Conservation (phyloP, 2,329 filamentous ascomycete genomes). For the Laburnicola sp. region DNA sequence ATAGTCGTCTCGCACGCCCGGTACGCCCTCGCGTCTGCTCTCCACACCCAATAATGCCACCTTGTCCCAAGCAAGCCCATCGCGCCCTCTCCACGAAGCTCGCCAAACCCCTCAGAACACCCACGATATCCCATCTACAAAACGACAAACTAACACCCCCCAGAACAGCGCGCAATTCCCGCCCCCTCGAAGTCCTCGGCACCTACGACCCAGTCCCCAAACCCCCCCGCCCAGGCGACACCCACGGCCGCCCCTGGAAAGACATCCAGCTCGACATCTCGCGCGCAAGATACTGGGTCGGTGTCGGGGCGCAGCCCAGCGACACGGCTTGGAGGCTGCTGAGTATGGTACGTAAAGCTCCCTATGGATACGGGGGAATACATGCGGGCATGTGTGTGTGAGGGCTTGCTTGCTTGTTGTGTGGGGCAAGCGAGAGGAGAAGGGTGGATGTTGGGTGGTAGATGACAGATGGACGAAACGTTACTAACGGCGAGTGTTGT, state of each 20-base stretch:
- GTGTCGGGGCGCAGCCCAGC: constrained; percentile 92
- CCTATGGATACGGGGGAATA: not conserved
- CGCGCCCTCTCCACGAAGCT: too few species aligned
- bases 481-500: too few species aligned
- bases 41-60: not conserved
- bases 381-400: too few species aligned
- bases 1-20: constrained; percentile 93
- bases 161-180: constrained; percentile 82
- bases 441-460: too few species aligned
- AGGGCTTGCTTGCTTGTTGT: too few species aligned
- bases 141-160: not conserved
- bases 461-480: too few species aligned
- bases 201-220: constrained; percentile 66
- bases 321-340: constrained; percentile 87
- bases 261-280: constrained; percentile 83
- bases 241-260: constrained; percentile 72
- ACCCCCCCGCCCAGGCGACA: constrained; percentile 53
- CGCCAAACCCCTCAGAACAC: not conserved
- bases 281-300: constrained; percentile 91
- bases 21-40: constrained; percentile 53
- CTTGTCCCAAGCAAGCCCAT: too few species aligned
- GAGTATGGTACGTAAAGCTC: constrained; percentile 61
- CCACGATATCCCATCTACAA: not conserved
- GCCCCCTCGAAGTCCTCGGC: constrained; percentile 86
- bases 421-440: too few species aligned